A percentile compares a stretch with the other conserved stretches of the same genome.
Conservation (phyloP, 371 early-diverging fungal genomes). For the Apophysomyces trapeziformis region DNA sequence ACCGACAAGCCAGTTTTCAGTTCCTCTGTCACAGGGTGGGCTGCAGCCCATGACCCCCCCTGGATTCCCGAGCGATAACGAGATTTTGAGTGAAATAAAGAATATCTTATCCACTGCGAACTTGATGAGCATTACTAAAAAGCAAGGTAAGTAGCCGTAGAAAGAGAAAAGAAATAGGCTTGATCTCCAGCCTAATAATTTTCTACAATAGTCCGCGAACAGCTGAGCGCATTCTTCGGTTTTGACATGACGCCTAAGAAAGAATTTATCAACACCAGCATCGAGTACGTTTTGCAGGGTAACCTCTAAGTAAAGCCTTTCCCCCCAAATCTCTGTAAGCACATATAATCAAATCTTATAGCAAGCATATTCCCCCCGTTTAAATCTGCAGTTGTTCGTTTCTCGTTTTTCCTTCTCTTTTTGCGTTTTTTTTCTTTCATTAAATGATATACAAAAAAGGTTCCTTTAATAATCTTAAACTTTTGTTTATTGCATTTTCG, state of each 20-base stretch:
- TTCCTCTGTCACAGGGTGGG: conserved; percentile 19
- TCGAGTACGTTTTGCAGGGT: conserved; percentile 63
- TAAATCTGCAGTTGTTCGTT: neutral
- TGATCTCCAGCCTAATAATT: neutral
- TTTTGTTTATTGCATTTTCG: neutral
- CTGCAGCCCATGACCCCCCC: conserved; percentile 29
- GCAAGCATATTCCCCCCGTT: conserved; percentile 3
- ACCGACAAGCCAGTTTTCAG: conserved; percentile 24
- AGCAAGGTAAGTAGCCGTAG: conserved; percentile 23
- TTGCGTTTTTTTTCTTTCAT: conserved; percentile 62
- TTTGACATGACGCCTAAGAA: conserved; percentile 78
- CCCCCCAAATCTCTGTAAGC: neutral
- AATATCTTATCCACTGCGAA: conserved; percentile 78
- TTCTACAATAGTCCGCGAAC: conserved; percentile 70
- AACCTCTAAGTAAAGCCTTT: conserved; percentile 6
- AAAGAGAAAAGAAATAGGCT: neutral
- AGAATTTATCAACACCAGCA: conserved; percentile 79
- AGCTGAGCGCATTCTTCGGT: conserved; percentile 78
- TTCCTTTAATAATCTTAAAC: conserved; percentile 14
- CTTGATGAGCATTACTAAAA: conserved; percentile 81
- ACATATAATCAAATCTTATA: conserved; percentile 8
- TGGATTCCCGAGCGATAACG: conserved; percentile 77
- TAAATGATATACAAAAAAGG: conserved; percentile 5
- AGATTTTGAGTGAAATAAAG: conserved; percentile 76
- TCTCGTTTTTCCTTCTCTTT: conserved; percentile 51